Conservation (phyloP, 495 filamentous ascomycete species). For the Evernia prunastri region DNA sequence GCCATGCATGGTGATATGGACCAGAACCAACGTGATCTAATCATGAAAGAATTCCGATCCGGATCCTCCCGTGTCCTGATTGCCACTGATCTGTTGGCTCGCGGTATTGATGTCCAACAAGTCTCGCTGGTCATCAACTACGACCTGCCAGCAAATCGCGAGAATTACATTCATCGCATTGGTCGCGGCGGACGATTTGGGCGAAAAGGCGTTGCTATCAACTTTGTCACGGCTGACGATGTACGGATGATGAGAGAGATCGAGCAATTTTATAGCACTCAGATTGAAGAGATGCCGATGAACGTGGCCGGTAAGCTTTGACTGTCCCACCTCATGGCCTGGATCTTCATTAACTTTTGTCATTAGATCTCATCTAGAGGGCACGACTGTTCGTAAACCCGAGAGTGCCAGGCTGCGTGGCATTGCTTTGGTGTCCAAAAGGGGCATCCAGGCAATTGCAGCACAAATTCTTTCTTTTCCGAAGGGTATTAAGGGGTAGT, state of each 20-base stretch:
- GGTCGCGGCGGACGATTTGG: slow-evolving; percentile 98
- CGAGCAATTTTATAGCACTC: slow-evolving; percentile 62
- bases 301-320: slow-evolving; percentile 46
- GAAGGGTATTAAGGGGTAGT: not conserved
- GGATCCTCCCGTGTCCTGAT: slow-evolving; percentile 97
- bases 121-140: slow-evolving; percentile 99
- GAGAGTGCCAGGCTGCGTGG: slow-evolving; percentile 4
- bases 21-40: slow-evolving; percentile 91
- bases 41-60: slow-evolving; percentile 99
- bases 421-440: slow-evolving; percentile 14
- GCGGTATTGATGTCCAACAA: slow-evolving; percentile 99
- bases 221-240: slow-evolving; percentile 98
- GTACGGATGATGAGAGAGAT: slow-evolving; percentile 99
- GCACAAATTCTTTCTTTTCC: not conserved
- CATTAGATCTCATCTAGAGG: slow-evolving; percentile 45
- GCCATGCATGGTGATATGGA: slow-evolving; percentile 99
- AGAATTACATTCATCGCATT: slow-evolving; percentile 99
- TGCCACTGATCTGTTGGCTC: slow-evolving; percentile 91
- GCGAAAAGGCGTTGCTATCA: slow-evolving; percentile 99
- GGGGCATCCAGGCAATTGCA: slow-evolving; percentile 11
- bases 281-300: slow-evolving; percentile 60
- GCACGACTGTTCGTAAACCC: not conserved
- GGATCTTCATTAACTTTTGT: slow-evolving; percentile 10
- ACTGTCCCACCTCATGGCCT: not conserved
- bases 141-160: slow-evolving; percentile 94